These are phyloP conservation scores for Athelia sp. DNA, from an alignment of 1,284 basidiomycete species.

Conservation along the genomic window DNA sequence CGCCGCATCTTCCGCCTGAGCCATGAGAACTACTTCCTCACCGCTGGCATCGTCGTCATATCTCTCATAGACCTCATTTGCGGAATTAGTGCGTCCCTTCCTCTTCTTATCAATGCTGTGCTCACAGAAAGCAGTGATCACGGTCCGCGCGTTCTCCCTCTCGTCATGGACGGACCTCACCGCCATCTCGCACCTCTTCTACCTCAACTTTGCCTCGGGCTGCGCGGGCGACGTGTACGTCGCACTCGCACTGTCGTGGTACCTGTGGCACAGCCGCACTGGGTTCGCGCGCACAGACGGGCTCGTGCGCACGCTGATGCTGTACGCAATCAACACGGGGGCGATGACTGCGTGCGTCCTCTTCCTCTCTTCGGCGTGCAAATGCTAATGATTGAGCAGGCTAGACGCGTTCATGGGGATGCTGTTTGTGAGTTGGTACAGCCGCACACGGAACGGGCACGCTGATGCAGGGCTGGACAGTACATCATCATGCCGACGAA, in stretches of 20 bases:
- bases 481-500: conserved; percentile 42
- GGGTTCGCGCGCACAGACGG: conserved; percentile 40
- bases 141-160: not conserved
- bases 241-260: conserved; percentile 34
- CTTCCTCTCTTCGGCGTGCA: not conserved
- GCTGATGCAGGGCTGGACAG: conserved; percentile 10
- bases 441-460: conserved; percentile 17
- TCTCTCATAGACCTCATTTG: conserved; percentile 33
- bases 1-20: not conserved
- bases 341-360: conserved; percentile 46
- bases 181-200: conserved; percentile 24
- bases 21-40: not conserved
- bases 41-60: not conserved
- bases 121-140: not conserved
- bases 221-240: conserved; percentile 39
- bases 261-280: conserved; percentile 35
- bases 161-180: not conserved
- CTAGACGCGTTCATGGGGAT: conserved; percentile 35
- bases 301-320: conserved; percentile 35
- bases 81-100: not conserved
- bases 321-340: conserved; percentile 41
- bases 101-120: not conserved
- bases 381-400: not conserved
- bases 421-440: conserved; percentile 17
- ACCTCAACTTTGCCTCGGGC: conserved; percentile 35